Evolutionary conservation across 495 filamentous ascomycete genomes (phyloP).

Genomic region (Beverwykella pulmonaria): DNA sequence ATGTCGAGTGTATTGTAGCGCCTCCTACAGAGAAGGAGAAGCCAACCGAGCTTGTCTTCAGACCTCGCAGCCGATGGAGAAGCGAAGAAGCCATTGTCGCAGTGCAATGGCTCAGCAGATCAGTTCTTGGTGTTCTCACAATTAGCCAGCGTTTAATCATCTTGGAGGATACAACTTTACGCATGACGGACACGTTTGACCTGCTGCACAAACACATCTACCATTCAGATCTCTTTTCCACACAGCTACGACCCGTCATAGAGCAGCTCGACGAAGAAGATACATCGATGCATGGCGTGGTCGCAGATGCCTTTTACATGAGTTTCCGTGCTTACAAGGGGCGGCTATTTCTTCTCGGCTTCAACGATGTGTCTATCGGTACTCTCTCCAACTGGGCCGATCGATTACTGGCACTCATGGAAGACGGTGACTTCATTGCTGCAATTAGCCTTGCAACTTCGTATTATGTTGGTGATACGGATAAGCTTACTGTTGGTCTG

Average conservation of each 20-base stretch:
- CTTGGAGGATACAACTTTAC: constrained; percentile 80
- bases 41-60: constrained; percentile 77
- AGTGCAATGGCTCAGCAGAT: constrained; percentile 94
- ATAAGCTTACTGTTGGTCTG: constrained; percentile 89
- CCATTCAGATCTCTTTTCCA: constrained; percentile 83
- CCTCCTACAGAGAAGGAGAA: constrained; percentile 61
- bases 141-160: constrained; percentile 92
- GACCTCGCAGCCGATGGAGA: constrained; percentile 84
- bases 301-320: constrained; percentile 97
- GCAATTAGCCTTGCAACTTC: constrained; percentile 88
- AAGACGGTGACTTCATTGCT: constrained; percentile 87
- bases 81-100: constrained; percentile 94
- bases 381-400: constrained; percentile 98
- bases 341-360: constrained; percentile 85
- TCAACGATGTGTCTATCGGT: constrained; percentile 86
- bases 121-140: constrained; percentile 86
- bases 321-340: constrained; percentile 96
- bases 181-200: constrained; percentile 91
- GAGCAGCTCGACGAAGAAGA: constrained; percentile 89
- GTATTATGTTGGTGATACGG: constrained; percentile 84
- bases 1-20: constrained; percentile 71
- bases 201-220: constrained; percentile 90
- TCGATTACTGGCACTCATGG: constrained; percentile 91
- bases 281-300: constrained; percentile 87
- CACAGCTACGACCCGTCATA: constrained; percentile 78